Base-by-base conservation (phyloP, 1,284 basidiomycete species). In the Ustilago trichophora region DNA sequence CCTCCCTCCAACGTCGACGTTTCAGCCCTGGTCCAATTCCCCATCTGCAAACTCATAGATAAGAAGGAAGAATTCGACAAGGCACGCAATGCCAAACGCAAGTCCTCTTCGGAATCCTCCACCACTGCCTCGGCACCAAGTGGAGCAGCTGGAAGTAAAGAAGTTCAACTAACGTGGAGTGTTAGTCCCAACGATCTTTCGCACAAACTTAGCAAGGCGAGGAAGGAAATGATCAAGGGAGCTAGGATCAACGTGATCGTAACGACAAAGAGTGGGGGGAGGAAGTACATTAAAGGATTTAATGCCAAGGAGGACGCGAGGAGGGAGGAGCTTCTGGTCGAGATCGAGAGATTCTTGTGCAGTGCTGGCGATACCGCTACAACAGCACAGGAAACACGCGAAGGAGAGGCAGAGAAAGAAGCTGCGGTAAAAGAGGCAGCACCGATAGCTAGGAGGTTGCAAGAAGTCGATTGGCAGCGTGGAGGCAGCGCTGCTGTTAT, bases 41-140 rank as follows among this genome's bases (percentile, higher is more conserved):
- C 82, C 2, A 81, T 83, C 44, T 82, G 81, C 71, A 79, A 80
- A 31, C 76, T 83, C 57, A 54, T 83, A 34, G 77, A 80, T 65
- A 83, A 83, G 67, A 82, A 82, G 70, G 78, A 77, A 25, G 69
- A 74, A 41, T 82, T 76, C 47, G 67, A 81, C 24, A 54, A 59
- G n/a, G 33, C 48, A 35, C 59, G 71, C 7, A 63, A 63, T 3
- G 26, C 44, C 25, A 76, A 74, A 44, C 52, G 50, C 35, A 54
- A 55, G 32, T 13, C 16, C 36, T 24, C 8, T 32, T 3, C n/a
- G n/a, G n/a, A n/a, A n/a, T 21, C 41, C n/a, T 24, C 47, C 18
- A 11, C 38, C 7, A 15, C 48, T 16, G 11, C 40, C 7, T 18
- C 47, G 8, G 3, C 38, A 11, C n/a, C 44, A 10, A 0, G 27